These are phyloP conservation scores for Pseudoneurospora amorphoporcata DNA, from an alignment of 495 filamentous ascomycete genomes.

Conservation along the genomic window DNA sequence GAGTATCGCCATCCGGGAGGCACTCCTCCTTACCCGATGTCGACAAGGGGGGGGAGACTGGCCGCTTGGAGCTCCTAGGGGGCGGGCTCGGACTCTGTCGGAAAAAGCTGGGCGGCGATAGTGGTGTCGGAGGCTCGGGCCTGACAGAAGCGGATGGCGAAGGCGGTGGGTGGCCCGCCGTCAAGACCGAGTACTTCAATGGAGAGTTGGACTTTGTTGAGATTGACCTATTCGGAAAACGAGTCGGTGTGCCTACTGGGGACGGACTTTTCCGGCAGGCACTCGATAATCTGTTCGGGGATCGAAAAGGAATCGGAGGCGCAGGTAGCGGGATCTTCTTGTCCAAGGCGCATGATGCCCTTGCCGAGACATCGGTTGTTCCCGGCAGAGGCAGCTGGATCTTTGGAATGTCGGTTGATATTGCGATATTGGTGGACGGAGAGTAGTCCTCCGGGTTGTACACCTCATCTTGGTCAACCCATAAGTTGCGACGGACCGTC, in stretches of 20 bases:
- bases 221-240: not conserved
- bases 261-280: not conserved
- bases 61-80: not conserved
- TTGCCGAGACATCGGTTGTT: not conserved
- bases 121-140: not conserved
- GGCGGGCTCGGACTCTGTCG: not conserved
- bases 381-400: not conserved
- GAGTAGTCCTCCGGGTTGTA: not conserved
- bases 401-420: not conserved
- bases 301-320: not conserved
- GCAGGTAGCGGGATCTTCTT: not conserved
- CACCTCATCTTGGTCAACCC: slow-evolving; percentile 13
- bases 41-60: not conserved
- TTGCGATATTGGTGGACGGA: not conserved
- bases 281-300: not conserved
- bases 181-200: not conserved
- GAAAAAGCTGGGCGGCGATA: not conserved
- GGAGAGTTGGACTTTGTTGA: not conserved
- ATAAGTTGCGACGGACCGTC: slow-evolving; percentile 7
- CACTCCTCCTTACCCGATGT: not conserved
- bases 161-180: not conserved
- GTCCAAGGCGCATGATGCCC: not conserved
- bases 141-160: not conserved
- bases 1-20: not conserved
- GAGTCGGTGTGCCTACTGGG: not conserved